Evolutionary conservation across 2,329 filamentous ascomycete genomes (phyloP).

Genomic region (Hirsutella thompsonii): DNA sequence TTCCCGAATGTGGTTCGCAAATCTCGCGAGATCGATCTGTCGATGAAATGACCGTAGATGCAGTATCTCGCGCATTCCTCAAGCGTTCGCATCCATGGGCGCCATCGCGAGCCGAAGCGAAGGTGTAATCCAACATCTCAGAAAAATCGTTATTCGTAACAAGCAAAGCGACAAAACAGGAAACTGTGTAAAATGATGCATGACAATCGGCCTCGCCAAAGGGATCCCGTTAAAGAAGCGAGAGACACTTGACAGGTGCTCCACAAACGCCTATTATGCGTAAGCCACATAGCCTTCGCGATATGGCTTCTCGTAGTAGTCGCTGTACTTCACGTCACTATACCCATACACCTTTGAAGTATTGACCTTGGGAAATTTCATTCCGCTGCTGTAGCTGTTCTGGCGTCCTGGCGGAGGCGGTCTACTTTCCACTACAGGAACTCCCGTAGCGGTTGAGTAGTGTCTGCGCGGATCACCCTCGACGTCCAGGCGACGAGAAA

Average conservation of each 20-base stretch:
- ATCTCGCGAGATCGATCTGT: no score
- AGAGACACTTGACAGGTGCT: not conserved
- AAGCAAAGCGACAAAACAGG: no score
- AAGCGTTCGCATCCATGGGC: no score
- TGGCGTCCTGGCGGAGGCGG: slow-evolving; percentile 18
- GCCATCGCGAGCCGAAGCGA: no score
- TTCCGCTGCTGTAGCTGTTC: slow-evolving; percentile 13
- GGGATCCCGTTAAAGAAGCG: not conserved
- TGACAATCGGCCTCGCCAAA: no score
- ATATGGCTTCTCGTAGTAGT: slow-evolving; percentile 10
- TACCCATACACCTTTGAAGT: slow-evolving; percentile 16
- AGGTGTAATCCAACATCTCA: no score
- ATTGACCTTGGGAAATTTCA: slow-evolving; percentile 19
- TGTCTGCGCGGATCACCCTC: slow-evolving; percentile 10
- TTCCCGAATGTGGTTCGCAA: no score
- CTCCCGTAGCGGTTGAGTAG: slow-evolving; percentile 8
- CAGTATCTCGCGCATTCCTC: no score
- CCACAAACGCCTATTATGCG: slow-evolving; percentile 8
- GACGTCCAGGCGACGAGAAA: slow-evolving; percentile 13
- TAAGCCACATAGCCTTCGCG: slow-evolving; percentile 12
- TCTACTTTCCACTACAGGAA: slow-evolving; percentile 13
- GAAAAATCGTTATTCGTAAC: no score
- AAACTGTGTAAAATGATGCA: no score
- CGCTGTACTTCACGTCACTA: slow-evolving; percentile 19
- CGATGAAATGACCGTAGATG: no score